A percentile compares a stretch with the other conserved stretches of the same genome.
Evolutionary conservation across 495 filamentous ascomycete species (phyloP).

Genomic region (Trichoderma erinaceum): DNA sequence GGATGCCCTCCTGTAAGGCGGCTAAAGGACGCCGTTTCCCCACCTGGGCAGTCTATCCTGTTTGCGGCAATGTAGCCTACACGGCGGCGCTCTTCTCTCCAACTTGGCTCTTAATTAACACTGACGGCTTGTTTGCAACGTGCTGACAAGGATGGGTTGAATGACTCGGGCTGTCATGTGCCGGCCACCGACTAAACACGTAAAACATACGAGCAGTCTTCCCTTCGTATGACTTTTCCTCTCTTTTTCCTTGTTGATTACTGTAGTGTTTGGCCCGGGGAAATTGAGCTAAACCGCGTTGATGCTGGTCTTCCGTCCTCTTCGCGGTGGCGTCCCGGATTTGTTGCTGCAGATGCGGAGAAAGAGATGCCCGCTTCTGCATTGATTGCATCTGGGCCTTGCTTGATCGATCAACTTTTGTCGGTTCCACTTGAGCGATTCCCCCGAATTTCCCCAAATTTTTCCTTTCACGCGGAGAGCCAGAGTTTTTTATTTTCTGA

Average conservation of each 20-base stretch:
- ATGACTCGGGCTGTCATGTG: slow-evolving; percentile 6
- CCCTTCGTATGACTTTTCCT: neutral
- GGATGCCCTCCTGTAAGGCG: neutral
- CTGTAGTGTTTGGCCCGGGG: too few relatives aligned
- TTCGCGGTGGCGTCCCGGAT: neutral
- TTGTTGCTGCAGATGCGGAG: neutral
- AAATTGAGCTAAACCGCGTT: neutral
- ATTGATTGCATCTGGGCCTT: neutral
- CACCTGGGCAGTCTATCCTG: neutral
- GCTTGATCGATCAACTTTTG: neutral
- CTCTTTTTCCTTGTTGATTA: too few relatives aligned
- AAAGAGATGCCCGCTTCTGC: neutral
- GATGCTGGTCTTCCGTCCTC: neutral
- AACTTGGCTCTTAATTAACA: neutral
- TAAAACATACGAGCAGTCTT: neutral
- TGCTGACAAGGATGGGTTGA: neutral
- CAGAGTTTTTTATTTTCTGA: neutral
- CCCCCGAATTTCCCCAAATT: slow-evolving; percentile 5
- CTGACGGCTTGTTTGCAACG: neutral
- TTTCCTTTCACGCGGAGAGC: neutral
- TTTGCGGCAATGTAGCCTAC: slow-evolving; percentile 5
- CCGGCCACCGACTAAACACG: neutral
- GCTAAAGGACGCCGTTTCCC: neutral
- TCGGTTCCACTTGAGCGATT: neutral
- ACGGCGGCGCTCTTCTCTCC: neutral